These are phyloP conservation scores for Fusarium kyushuense DNA, from an alignment of 2,329 filamentous ascomycete genomes.

Conservation along the genomic window DNA sequence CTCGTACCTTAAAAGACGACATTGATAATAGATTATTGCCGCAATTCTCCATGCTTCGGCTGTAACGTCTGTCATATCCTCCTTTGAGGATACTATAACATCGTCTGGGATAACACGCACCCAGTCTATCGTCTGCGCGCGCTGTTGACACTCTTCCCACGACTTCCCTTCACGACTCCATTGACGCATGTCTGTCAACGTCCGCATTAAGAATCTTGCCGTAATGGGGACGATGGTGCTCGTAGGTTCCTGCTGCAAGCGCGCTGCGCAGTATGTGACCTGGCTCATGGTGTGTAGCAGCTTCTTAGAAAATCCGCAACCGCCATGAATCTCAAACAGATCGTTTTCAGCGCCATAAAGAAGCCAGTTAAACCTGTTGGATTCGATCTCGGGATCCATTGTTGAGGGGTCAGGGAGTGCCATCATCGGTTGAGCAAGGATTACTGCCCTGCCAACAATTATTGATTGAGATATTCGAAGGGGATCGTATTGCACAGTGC, in stretches of 20 bases:
- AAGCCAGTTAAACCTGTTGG: conserved; percentile 55
- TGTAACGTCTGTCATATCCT: conserved; percentile 56
- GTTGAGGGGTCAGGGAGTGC: conserved; percentile 45
- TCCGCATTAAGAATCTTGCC: conserved; percentile 44
- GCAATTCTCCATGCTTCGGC: conserved; percentile 58
- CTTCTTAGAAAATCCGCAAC: conserved; percentile 57
- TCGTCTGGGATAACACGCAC: conserved; percentile 44
- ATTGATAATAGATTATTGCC: conserved; percentile 56
- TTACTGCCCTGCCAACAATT: conserved; percentile 55
- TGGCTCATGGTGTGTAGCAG: conserved; percentile 55
- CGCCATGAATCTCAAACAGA: conserved; percentile 56
- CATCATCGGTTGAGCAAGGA: conserved; percentile 57
- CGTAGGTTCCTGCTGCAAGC: conserved; percentile 51
- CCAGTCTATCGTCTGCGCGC: conserved; percentile 47
- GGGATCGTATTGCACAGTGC: conserved; percentile 50
- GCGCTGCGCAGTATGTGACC: conserved; percentile 54
- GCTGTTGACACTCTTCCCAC: conserved; percentile 38
- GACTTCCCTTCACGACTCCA: conserved; percentile 51
- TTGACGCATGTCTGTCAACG: conserved; percentile 52
- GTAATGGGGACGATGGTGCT: conserved; percentile 51
- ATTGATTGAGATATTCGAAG: conserved; percentile 55
- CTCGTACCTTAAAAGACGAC: conserved; percentile 54
- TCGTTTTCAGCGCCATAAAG: conserved; percentile 53
- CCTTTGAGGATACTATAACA: conserved; percentile 46
- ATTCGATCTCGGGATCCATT: conserved; percentile 49